Percentiles rank a stretch among this genome's conserved stretches.
Evolutionary conservation across 2,329 filamentous ascomycete genomes (phyloP).

Genomic region (Ophiocordyceps robertsii): DNA sequence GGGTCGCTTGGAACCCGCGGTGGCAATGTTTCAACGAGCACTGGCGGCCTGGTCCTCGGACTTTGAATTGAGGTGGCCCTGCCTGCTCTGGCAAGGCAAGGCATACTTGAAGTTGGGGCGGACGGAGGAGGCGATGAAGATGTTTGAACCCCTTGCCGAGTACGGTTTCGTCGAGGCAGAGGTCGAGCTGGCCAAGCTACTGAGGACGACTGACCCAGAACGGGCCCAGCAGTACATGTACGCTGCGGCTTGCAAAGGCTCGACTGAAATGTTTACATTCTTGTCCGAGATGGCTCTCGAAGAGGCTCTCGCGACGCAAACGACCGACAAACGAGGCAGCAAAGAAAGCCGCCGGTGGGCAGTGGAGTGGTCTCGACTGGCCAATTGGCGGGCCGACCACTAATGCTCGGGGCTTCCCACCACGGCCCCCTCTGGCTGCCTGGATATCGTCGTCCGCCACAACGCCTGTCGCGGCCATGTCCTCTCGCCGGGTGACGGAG

Average conservation of each 20-base stretch:
- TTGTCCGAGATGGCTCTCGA: constrained; percentile 17
- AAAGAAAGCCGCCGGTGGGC: constrained; percentile 15
- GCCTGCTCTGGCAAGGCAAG: constrained; percentile 13
- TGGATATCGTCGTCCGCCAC: too few relatives aligned
- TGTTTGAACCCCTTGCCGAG: constrained; percentile 10
- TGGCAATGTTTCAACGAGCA: constrained; percentile 10
- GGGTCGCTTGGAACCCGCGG: constrained; percentile 11
- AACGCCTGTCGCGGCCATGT: too few relatives aligned
- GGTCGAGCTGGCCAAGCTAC: constrained; percentile 12
- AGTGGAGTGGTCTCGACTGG: constrained; percentile 20
- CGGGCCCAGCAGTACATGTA: constrained; percentile 13
- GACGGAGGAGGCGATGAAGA: constrained; percentile 9
- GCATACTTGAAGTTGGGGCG: constrained; percentile 10
- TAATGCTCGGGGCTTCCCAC: constrained; percentile 5
- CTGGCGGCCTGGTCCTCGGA: constrained; percentile 5
- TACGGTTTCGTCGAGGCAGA: constrained; percentile 12
- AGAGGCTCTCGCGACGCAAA: constrained; percentile 6
- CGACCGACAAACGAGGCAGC: constrained; percentile 2
- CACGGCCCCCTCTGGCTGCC: too few relatives aligned
- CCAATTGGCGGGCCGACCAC: constrained; percentile 9
- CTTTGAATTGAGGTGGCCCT: constrained; percentile 15
- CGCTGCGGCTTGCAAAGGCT: constrained; percentile 12
- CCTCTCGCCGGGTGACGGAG: too few relatives aligned
- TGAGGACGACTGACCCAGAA: constrained; percentile 9
- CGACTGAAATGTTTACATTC: constrained; percentile 11